Base-by-base conservation (phyloP, 371 early-diverging fungal species). In the Mucor indicus region DNA sequence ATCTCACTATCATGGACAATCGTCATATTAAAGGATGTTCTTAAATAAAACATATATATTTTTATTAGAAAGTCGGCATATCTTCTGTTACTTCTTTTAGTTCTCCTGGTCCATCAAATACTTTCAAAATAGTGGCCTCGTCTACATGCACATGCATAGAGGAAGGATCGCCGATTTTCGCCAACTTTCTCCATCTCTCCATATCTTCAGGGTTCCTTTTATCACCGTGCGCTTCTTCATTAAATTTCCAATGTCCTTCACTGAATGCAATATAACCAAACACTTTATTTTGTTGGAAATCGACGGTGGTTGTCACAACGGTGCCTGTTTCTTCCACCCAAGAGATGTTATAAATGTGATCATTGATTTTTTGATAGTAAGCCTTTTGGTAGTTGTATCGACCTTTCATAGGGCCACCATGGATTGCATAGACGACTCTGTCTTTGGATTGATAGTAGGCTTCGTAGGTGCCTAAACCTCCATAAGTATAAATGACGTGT, bases 11-110 rank as follows among this genome's bases (percentile, higher is more conserved):
- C 6, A 36, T 33, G 32, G 41, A 30, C 3, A 37, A 50, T 37
- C 20, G 29, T 30, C 50, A 43, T 43, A 42, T 43, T 27, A 42
- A 24, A 38, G 48, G 39, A 11, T 48, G 48, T 30, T 48, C 38
- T 24, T n/a, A 36, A 16, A 16, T 4, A 33, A 11, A 13, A n/a
- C n/a, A n/a, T n/a, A n/a, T n/a, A n/a, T n/a, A n/a, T n/a, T n/a
- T n/a, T n/a, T n/a, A 15, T 8, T 36, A 36, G 36, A 36, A 36
- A 36, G 20, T 17, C 15, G 36, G 36, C 36, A 36, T 36, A 36
- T 36, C 36, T 15, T 27, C 27, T 19, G 24, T 27, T 29, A 42
- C 43, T 15, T 16, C 17, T 11, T 36, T 36, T 20, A 36, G 3
- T 15, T 36, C 36, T 36, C 36, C 36, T 36, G 36, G 36, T 15